These are phyloP conservation scores for Viola odorata DNA, from an alignment of 345 rosid genomes.

Conservation along the genomic window DNA sequence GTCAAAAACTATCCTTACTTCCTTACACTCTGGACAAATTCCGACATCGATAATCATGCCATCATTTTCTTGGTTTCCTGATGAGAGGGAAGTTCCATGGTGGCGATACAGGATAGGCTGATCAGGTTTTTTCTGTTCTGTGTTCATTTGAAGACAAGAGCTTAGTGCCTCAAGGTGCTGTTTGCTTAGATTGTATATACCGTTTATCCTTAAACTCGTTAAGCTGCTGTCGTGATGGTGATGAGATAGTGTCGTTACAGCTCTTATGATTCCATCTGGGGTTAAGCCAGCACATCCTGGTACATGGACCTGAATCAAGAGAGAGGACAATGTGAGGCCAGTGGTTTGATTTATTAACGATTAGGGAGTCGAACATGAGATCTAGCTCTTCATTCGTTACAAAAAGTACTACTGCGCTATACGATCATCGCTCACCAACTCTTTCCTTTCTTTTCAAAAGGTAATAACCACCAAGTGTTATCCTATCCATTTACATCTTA, in stretches of 20 bases:
- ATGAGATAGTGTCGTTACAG: slow-evolving; percentile 41
- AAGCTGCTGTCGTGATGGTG: slow-evolving; percentile 22
- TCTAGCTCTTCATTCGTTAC: no score
- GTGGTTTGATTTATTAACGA: no score
- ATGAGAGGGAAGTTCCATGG: slow-evolving; percentile 7
- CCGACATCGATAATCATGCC: slow-evolving; percentile 41
- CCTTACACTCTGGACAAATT: slow-evolving; percentile 55
- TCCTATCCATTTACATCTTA: no score
- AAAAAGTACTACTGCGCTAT: no score
- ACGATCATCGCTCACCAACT: no score
- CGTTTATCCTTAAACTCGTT: slow-evolving; percentile 41
- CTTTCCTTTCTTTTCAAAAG: no score
- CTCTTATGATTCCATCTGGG: slow-evolving; percentile 63
- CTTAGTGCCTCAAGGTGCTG: slow-evolving; percentile 41
- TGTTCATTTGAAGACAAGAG: slow-evolving; percentile 23
- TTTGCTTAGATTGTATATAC: slow-evolving; percentile 44
- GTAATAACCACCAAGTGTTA: no score
- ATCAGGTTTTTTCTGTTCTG: not conserved
- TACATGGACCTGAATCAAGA: slow-evolving; percentile 40
- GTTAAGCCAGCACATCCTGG: slow-evolving; percentile 60
- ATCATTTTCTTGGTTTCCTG: not conserved
- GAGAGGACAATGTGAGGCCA: not conserved
- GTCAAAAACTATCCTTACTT: slow-evolving; percentile 47
- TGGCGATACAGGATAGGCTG: slow-evolving; percentile 22
- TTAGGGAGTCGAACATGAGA: no score